Base-by-base conservation (phyloP, 306 rosid genomes). In the Geum urbanum region DNA sequence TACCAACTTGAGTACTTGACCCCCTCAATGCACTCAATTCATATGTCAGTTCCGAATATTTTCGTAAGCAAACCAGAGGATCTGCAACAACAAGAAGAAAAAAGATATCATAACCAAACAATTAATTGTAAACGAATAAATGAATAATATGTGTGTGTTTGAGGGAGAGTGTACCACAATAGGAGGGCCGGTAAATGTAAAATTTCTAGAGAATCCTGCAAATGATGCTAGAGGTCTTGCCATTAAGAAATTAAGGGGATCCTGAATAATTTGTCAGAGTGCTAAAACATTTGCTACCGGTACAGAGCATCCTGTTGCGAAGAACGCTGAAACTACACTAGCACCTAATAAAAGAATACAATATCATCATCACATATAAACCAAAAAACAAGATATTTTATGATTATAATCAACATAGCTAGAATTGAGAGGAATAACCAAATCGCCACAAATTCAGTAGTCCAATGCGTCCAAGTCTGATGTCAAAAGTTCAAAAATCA, bases 221-320 rank as follows among this genome's bases (percentile, higher is more conserved):
- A 85, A 87, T 39, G 87, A 85, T 54, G 82, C 86, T 0, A 89
- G 68, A 0, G 91, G 86, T 64, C 92, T 90, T 6, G 78, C 40
- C 71, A 82, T 89, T n/a, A 87, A 15, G 59, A 92, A 84, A 69
- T 89, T 83, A 46, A 46, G 27, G 22, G 80, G 81, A 71, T 89
- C 91, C 60, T 83, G 27, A 52, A 89, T 92, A 89, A 82, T 79
- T 85, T 87, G 77, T 71, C 85, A 47, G 76, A 82, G 60, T 83
- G 96, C 63, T 5, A 57, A 40, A 57, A 57, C 63, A 57, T 52
- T 92, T 87, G 75, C 80, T 83, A 22, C 82, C 79, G 92, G 96
- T 76, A 89, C 77, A 83, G 86, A 86, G 81, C 89, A 89, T 51
- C 90, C 96, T 45, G 92, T 71, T 44, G 89, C 90, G 0, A 87